Evolutionary conservation across 2,329 filamentous ascomycete genomes (phyloP), one percentile per base, ranked within the genome.

Genomic region (Cordyceps pruinosa): DNA sequence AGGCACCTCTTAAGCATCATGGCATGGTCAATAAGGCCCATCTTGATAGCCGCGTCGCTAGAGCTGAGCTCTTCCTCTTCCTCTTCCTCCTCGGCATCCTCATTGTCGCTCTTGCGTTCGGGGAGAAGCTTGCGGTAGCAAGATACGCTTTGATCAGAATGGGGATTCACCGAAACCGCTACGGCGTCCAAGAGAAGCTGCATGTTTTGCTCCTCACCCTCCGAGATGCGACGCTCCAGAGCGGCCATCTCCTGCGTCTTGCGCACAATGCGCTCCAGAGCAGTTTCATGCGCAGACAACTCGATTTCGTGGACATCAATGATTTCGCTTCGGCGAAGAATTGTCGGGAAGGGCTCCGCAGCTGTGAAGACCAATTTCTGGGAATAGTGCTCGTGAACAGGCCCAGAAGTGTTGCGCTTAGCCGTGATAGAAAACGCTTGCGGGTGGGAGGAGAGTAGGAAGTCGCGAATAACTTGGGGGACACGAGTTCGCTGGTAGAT

Each of bases 401-500:
- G 81, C 12, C 89, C 86, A 12, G 77, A 80, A 2, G 87, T 88
- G 63, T 83, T 84, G 28, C 90, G 81, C 64, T 84, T 85, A 6
- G 85, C 84, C 0, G 89, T 90, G 6, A 89, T 82, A 0, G 90
- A 89, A 70, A 97, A 97, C 23, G 78, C 77, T 51, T 84, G 83
- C n/a, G 91, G 89, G 57, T 88, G 82, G 0, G 88, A 86, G 0
- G 89, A 85, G 6, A 97, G 77, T 9, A 94, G 78, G 68, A 95
- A 94, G 65, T 97, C 93, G n/a, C 91, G 80, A 52, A 95, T 87
- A 1, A 88, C 83, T 57, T 89, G 86, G 1, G 89, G 85, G 4
- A 97, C 88, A 61, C 90, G 87, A n/a, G 89, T 83, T 28, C 92
- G 85, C 71, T 96, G 92, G 70, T 90, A 96, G 25, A 97, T 88